These are phyloP conservation scores for Botryotinia globosa DNA, from an alignment of 2,329 filamentous ascomycete species.

Conservation along the genomic window DNA sequence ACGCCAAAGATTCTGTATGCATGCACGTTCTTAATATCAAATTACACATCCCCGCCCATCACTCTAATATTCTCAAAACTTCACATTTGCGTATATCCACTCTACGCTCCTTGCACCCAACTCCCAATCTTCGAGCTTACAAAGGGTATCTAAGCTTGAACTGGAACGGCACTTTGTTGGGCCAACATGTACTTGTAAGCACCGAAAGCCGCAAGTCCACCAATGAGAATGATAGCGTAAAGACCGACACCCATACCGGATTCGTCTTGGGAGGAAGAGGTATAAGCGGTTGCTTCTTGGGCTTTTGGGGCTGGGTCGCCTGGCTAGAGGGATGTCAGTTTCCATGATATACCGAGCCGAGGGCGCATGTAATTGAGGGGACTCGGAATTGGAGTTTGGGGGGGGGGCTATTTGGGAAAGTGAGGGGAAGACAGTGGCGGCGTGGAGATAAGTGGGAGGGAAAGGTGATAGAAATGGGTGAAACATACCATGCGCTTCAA, in stretches of 20 bases:
- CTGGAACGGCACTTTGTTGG: conserved; percentile 27
- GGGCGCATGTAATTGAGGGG: neutral
- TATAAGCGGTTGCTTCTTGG: conserved; percentile 49
- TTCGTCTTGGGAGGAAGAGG: conserved; percentile 42
- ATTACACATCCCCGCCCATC: neutral
- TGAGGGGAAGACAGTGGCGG: neutral
- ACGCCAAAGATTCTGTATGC: neutral
- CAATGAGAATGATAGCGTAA: conserved; percentile 77
- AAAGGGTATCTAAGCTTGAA: conserved; percentile 8
- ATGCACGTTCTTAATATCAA: neutral
- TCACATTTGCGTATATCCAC: neutral
- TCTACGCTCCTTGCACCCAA: neutral
- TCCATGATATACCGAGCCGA: neutral
- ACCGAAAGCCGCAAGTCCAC: conserved; percentile 72
- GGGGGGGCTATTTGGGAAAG: neutral
- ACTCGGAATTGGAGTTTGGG: neutral
- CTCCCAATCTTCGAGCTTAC: neutral
- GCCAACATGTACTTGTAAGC: conserved; percentile 80
- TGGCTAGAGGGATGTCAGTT: conserved; percentile 46
- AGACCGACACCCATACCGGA: conserved; percentile 69
- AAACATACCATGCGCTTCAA: conserved; percentile 75
- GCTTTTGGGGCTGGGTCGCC: conserved; percentile 67
- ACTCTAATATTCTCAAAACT: neutral
- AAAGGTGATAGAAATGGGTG: conserved; percentile 17
- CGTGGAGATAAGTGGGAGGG: neutral